Conservation (phyloP, 139 green algal genomes). For the Edaphochlamys debaryana region DNA sequence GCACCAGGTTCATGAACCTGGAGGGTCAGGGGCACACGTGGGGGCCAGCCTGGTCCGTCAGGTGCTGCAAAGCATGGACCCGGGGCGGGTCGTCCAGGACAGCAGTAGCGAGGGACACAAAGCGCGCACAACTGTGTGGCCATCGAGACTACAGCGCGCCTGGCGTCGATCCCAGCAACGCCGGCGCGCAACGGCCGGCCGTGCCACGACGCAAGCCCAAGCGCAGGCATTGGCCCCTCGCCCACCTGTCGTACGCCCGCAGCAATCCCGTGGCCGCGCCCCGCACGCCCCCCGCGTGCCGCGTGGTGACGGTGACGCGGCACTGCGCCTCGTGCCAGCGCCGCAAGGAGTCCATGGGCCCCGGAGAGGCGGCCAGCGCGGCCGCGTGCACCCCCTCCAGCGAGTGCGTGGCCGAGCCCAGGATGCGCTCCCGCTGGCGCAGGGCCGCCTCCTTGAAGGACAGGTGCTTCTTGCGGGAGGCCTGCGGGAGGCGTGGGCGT, state of each 20-base stretch:
- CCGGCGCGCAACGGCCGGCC: too few species aligned
- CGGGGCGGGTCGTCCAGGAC: too few species aligned
- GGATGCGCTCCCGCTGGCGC: background rate
- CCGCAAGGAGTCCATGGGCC: background rate
- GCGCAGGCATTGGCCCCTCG: too few species aligned
- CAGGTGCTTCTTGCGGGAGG: slow-evolving; percentile 21
- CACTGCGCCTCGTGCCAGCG: slow-evolving; percentile 7
- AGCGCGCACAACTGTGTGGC: too few species aligned
- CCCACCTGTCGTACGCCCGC: slow-evolving; percentile 70
- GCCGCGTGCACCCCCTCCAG: slow-evolving; percentile 6
- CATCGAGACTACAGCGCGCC: too few species aligned
- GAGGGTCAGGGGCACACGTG: too few species aligned
- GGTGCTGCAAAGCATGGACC: too few species aligned
- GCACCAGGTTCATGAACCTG: slow-evolving; percentile 75
- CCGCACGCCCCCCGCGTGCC: slow-evolving; percentile 72
- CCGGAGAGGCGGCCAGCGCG: background rate
- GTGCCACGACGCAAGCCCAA: too few species aligned
- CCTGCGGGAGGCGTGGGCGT: background rate
- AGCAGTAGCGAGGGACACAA: too few species aligned
- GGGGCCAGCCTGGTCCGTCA: too few species aligned
- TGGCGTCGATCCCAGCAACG: too few species aligned
- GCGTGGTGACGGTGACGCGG: slow-evolving; percentile 72
- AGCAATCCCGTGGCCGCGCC: slow-evolving; percentile 65
- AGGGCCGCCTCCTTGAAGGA: slow-evolving; percentile 17
- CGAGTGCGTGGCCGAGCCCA: background rate